These are phyloP conservation scores for Pythium graminicola DNA, from an alignment of 352 stramenopile genomes.

Conservation along the genomic window DNA sequence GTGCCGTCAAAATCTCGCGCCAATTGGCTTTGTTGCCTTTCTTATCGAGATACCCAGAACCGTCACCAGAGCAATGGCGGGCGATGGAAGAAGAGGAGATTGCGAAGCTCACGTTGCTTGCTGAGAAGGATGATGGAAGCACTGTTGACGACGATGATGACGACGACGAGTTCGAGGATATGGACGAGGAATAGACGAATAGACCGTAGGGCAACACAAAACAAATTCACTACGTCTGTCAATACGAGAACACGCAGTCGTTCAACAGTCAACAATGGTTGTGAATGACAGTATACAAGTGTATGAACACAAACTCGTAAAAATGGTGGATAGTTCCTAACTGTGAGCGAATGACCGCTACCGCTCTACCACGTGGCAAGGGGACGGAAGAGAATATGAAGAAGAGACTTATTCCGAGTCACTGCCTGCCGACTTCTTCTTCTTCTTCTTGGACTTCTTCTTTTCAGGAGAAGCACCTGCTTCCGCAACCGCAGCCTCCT, in stretches of 20 bases:
- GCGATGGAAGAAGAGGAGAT: conserved; percentile 77
- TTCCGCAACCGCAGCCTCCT: conserved; percentile 37
- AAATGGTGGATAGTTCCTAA: conserved; percentile 9
- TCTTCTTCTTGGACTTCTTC: conserved; percentile 89
- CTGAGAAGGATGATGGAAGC: conserved; percentile 45
- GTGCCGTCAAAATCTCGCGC: conserved; percentile 71
- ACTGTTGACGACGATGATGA: conserved; percentile 52
- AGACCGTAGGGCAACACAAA: conserved; percentile 20
- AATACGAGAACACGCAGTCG: conserved; percentile 3
- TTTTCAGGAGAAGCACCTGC: conserved; percentile 67
- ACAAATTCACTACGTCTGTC: conserved; percentile 22
- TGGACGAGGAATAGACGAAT: conserved; percentile 40
- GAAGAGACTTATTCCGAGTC: conserved; percentile 57
- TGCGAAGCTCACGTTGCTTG: conserved; percentile 43
- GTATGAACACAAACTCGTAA: conserved; percentile 7
- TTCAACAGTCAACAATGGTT: background rate
- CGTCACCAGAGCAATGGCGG: conserved; percentile 75
- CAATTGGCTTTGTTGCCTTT: conserved; percentile 70
- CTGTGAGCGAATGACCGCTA: background rate
- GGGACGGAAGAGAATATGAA: background rate
- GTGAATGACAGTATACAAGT: conserved; percentile 9
- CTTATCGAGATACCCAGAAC: conserved; percentile 73
- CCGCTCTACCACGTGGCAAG: background rate
- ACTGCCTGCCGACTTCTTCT: conserved; percentile 66
- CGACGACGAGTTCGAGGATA: conserved; percentile 60